A percentile compares a stretch with the other conserved stretches of the same genome.
Evolutionary conservation across 2,329 filamentous ascomycete species (phyloP).

Genomic region (Daldinia sp.): DNA sequence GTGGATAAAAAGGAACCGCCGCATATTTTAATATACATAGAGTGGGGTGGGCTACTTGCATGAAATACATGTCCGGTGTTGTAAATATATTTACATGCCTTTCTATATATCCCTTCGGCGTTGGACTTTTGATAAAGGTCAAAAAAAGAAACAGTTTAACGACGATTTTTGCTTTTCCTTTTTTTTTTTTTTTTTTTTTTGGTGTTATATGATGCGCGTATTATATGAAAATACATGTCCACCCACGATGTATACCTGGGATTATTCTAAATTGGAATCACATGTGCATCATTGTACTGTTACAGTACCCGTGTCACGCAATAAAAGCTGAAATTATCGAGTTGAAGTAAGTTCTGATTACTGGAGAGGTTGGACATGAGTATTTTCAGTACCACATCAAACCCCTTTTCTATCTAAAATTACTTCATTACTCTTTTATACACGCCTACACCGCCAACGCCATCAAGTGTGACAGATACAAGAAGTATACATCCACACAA

Average conservation of each 20-base stretch:
- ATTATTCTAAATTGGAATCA: not conserved
- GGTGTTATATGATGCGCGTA: not conserved
- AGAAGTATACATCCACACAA: constrained; percentile 18
- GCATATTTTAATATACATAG: constrained; percentile 40
- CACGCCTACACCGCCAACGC: constrained; percentile 18
- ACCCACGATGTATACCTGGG: not conserved
- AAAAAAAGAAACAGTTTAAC: constrained; percentile 5
- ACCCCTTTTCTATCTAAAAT: constrained; percentile 4
- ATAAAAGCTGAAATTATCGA: constrained; percentile 8
- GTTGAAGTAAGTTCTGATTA: constrained; percentile 20
- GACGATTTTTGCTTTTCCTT: not conserved
- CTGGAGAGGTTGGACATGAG: not conserved
- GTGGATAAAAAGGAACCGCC: constrained; percentile 38
- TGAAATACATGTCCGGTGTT: constrained; percentile 14
- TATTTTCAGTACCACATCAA: constrained; percentile 12
- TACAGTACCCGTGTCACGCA: not conserved
- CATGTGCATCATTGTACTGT: not conserved
- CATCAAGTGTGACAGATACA: constrained; percentile 9
- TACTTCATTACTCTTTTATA: constrained; percentile 4
- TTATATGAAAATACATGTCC: not conserved
- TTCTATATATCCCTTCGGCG: constrained; percentile 15
- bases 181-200: constrained; percentile 1
- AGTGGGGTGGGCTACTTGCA: constrained; percentile 32
- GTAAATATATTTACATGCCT: constrained; percentile 25
- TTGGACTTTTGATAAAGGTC: constrained; percentile 13